A percentile compares a stretch with the other conserved stretches of the same genome.
These are phyloP conservation scores for Aeminium ludgeri DNA, from an alignment of 495 filamentous ascomycete genomes.

Conservation along the genomic window DNA sequence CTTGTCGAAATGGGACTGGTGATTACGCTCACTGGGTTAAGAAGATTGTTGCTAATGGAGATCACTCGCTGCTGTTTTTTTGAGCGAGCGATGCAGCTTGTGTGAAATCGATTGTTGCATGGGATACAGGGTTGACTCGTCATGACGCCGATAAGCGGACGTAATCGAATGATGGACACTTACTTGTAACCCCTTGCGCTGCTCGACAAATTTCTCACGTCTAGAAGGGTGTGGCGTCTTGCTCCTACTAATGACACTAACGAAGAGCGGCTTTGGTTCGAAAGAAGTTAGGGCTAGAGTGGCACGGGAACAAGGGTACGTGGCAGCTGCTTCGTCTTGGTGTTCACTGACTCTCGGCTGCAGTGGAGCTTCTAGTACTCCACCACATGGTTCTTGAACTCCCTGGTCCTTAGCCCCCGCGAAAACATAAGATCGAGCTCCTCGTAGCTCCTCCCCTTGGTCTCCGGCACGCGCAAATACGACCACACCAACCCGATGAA, in stretches of 20 bases:
- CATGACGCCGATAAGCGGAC: background rate
- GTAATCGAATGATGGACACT: background rate
- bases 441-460: slow-evolving; percentile 40
- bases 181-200: background rate
- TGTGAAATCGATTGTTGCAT: background rate
- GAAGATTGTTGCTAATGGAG: background rate
- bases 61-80: too few relatives aligned
- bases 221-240: too few relatives aligned
- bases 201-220: background rate
- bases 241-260: too few relatives aligned
- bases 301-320: background rate
- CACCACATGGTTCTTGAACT: slow-evolving; percentile 13
- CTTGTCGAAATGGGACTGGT: too few relatives aligned
- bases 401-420: slow-evolving; percentile 8
- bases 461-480: slow-evolving; percentile 45
- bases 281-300: background rate
- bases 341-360: background rate
- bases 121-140: background rate
- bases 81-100: too few relatives aligned
- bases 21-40: background rate
- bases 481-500: slow-evolving; percentile 25
- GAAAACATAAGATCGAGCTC: slow-evolving; percentile 28
- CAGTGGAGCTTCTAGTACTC: slow-evolving; percentile 5
- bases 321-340: background rate
- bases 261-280: background rate